Evolutionary conservation across 768 basidiomycete species (phyloP), one percentile per base, ranked within the genome.

Genomic region (Naganishia onofrii): DNA sequence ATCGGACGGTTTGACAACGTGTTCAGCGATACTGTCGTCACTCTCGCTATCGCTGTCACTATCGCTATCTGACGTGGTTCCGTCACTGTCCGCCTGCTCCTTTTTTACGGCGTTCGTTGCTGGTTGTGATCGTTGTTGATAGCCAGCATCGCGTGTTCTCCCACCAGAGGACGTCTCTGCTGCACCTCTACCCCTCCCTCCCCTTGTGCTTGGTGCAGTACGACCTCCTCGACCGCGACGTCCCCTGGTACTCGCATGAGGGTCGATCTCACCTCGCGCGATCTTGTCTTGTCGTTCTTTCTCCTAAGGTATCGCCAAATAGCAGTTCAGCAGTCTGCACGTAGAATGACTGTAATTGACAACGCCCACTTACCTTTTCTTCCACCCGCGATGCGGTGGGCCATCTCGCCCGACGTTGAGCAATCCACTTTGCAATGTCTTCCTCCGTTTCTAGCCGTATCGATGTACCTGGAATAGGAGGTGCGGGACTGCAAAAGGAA

Each of bases 331-430:
- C 17, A 26, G 28, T 13, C 23, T 28, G n/a, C 26, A 68, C 1
- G 53, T 34, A 17, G 8, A 48, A n/a, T n/a, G n/a, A n/a, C n/a
- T n/a, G n/a, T n/a, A n/a, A n/a, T n/a, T 7, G 21, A 12, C 51
- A 28, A 23, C 5, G 19, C 23, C 32, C 12, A 68, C 76, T 46
- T 6, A 82, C 82, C 76, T 94, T 96, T 54, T 95, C 91, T 69
- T 86, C 86, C 1, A 91, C 84, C 29, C 87, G 86, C 57, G 84
- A 76, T 34, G 85, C 78, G 21, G 88, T 90, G 13, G 95, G 95
- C 84, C 90, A 98, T 19, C 90, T 87, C 74, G 86, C 88, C 80
- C 87, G 93, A 51, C 95, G 88, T 76, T 97, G 94, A 17, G 86
- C 87, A 57, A 95, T 86, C 95, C 95, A 98, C 36, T 86, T 87